A percentile compares a stretch with the other conserved stretches of the same genome.
These are phyloP conservation scores for Sechiopsis laciniata DNA, from an alignment of 306 rosid genomes.

Conservation along the genomic window DNA sequence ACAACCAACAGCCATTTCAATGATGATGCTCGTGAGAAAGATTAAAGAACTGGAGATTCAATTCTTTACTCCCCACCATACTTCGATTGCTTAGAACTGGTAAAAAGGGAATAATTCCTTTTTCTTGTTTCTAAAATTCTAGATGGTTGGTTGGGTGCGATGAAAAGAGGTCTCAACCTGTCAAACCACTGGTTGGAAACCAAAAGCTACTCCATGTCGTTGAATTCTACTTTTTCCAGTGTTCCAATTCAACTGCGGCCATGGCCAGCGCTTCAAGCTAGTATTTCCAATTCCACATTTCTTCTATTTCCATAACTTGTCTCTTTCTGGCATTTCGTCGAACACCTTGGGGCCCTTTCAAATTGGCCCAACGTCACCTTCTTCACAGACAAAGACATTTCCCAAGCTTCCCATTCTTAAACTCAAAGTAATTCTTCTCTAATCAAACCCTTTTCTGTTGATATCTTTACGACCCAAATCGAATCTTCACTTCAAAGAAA, in stretches of 20 bases:
- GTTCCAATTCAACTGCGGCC: not conserved
- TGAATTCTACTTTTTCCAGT: slow-evolving; percentile 2
- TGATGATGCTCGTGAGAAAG: too few species aligned
- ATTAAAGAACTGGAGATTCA: too few species aligned
- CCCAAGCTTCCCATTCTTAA: not conserved
- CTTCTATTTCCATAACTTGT: not conserved
- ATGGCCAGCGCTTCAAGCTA: not conserved
- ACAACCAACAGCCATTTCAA: too few species aligned
- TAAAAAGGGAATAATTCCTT: not conserved
- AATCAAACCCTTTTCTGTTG: slow-evolving; percentile 11
- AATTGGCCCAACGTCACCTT: slow-evolving; percentile 14
- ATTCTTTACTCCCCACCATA: too few species aligned
- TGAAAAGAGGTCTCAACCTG: slow-evolving; percentile 4
- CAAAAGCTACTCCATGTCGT: not conserved
- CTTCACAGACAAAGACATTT: not conserved
- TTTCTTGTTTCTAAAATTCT: not conserved
- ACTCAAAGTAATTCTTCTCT: slow-evolving; percentile 22
- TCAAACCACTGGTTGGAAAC: slow-evolving; percentile 14
- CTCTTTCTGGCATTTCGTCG: slow-evolving; percentile 13
- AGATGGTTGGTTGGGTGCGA: too few species aligned
- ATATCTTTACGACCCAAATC: slow-evolving; percentile 24
- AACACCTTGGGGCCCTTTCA: slow-evolving; percentile 14
- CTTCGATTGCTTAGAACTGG: not conserved
- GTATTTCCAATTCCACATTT: too few species aligned
- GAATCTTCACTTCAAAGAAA: slow-evolving; percentile 18